Conservation (phyloP, 2,329 filamentous ascomycete genomes). For the Aspergillus brunneoviolaceus region DNA sequence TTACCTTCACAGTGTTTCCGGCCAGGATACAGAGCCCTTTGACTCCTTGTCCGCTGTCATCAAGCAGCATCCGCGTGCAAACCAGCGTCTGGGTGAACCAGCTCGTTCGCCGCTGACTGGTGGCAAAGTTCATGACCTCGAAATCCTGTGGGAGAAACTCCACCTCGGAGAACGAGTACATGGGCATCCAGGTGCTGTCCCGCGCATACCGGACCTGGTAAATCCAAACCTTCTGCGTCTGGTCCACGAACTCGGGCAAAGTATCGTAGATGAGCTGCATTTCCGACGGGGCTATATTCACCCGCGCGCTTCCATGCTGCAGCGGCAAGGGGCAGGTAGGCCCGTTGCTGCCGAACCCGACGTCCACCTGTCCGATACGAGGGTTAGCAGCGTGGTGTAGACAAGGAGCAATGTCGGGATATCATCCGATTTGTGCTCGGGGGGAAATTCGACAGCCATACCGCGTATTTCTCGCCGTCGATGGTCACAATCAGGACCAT, state of each 20-base stretch:
- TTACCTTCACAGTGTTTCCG: slow-evolving; percentile 54
- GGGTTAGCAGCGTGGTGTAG: slow-evolving; percentile 34
- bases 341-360: slow-evolving; percentile 64
- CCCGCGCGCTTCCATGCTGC: slow-evolving; percentile 37
- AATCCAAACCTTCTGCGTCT: slow-evolving; percentile 57
- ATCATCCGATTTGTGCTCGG: no score
- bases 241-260: slow-evolving; percentile 47
- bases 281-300: slow-evolving; percentile 55
- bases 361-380: slow-evolving; percentile 49
- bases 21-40: slow-evolving; percentile 55
- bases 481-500: slow-evolving; percentile 63
- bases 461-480: slow-evolving; percentile 45
- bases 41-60: slow-evolving; percentile 48
- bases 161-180: slow-evolving; percentile 65
- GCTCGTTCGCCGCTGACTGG: slow-evolving; percentile 50
- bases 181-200: slow-evolving; percentile 56
- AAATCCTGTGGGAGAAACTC: slow-evolving; percentile 65
- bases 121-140: slow-evolving; percentile 59
- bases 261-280: slow-evolving; percentile 54
- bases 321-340: slow-evolving; percentile 59
- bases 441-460: slow-evolving; percentile 14
- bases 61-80: slow-evolving; percentile 55
- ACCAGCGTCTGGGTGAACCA: slow-evolving; percentile 58
- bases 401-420: neutral
- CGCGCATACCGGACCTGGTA: slow-evolving; percentile 58